phyloP scores from a whole-genome alignment of 352 stramenopile species.

The Globisporangium nodosum region DNA sequence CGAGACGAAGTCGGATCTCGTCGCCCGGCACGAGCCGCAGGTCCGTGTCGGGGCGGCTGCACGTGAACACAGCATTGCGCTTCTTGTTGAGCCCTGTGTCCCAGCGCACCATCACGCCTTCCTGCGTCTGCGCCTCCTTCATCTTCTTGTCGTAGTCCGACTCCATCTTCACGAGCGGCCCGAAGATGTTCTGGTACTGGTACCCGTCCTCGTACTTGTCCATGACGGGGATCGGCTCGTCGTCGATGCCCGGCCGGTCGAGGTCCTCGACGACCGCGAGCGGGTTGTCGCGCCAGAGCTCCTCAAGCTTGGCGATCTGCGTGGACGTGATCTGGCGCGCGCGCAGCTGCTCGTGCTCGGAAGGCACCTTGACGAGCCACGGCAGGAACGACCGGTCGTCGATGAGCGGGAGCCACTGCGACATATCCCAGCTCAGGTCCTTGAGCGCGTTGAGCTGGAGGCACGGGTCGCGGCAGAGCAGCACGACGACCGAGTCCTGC shows the following conservation, averaged over 20 bases:
- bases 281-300: slow-evolving; percentile 97
- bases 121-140: slow-evolving; percentile 96
- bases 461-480: slow-evolving; percentile 96
- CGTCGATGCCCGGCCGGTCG: slow-evolving; percentile 89
- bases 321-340: slow-evolving; percentile 92
- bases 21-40: slow-evolving; percentile 94
- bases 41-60: slow-evolving; percentile 86
- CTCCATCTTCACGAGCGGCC: slow-evolving; percentile 99
- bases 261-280: slow-evolving; percentile 95
- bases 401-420: slow-evolving; percentile 97
- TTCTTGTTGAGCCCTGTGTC: slow-evolving; percentile 96
- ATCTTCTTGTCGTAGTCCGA: slow-evolving; percentile 99
- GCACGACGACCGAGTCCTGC: slow-evolving; percentile 94
- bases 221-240: slow-evolving; percentile 82
- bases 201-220: slow-evolving; percentile 98
- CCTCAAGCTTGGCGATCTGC: slow-evolving; percentile 85
- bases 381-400: slow-evolving; percentile 95
- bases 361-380: slow-evolving; percentile 96
- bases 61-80: slow-evolving; percentile 94
- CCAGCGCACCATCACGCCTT: slow-evolving; percentile 91
- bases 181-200: slow-evolving; percentile 99
- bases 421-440: slow-evolving; percentile 99
- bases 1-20: slow-evolving; percentile 93
- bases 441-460: slow-evolving; percentile 96
- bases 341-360: slow-evolving; percentile 89